Conservation (phyloP, 225 moss, liverwort and hornwort genomes). For the Climacium dendroides region DNA sequence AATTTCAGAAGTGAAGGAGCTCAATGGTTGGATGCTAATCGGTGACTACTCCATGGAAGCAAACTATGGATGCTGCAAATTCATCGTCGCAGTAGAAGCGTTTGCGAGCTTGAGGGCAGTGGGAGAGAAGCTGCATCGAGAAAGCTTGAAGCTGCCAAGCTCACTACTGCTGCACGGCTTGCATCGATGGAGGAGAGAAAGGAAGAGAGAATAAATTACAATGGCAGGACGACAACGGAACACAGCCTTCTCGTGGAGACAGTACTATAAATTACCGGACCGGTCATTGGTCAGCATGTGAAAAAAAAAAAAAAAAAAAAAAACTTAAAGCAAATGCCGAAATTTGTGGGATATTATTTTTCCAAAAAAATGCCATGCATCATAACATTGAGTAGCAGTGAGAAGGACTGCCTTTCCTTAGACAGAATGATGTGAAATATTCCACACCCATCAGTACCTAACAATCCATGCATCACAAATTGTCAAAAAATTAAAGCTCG, state of each 20-base stretch:
- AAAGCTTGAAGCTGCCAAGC: neutral
- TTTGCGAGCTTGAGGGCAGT: neutral
- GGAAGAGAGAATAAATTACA: neutral
- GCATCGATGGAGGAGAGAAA: neutral
- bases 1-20: neutral
- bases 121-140: neutral
- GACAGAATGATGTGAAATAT: too few relatives aligned
- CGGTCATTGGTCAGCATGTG: neutral
- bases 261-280: neutral
- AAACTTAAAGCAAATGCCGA: accelerated
- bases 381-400: too few relatives aligned
- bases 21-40: neutral
- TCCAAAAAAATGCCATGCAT: too few relatives aligned
- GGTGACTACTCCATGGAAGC: neutral
- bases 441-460: too few relatives aligned
- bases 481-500: too few relatives aligned
- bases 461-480: too few relatives aligned
- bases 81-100: neutral
- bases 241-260: neutral
- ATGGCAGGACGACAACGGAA: neutral
- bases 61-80: neutral
- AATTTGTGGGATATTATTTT: neutral
- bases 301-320: neutral
- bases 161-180: neutral
- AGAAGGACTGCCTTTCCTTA: too few relatives aligned